Conservation (phyloP, 176 grass and related monocot genomes). For the Areca catechu region DNA sequence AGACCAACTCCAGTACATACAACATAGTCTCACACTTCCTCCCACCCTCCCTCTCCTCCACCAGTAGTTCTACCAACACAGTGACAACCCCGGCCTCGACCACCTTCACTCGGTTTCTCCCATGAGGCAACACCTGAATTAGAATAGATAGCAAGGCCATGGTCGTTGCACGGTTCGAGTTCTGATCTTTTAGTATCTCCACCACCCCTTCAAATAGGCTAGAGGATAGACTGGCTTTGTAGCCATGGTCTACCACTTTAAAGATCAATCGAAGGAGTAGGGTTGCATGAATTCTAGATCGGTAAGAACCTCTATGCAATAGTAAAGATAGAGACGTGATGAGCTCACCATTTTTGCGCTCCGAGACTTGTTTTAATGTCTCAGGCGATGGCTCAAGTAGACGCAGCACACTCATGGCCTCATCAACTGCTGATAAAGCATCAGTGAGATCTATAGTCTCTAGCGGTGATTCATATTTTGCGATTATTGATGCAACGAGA, state of each 20-base stretch:
- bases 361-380: background rate
- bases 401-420: conserved; percentile 5
- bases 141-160: conserved; percentile 1
- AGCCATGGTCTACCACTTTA: background rate
- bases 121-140: background rate
- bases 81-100: conserved; percentile 4
- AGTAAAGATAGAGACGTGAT: conserved; percentile 1
- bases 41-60: conserved; percentile 10
- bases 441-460: background rate
- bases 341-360: conserved; percentile 7
- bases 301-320: conserved; percentile 5
- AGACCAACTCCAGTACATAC: conserved; percentile 6
- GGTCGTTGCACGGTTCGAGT: background rate
- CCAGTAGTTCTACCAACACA: conserved; percentile 13
- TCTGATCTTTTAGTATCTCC: conserved; percentile 23
- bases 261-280: conserved; percentile 10
- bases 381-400: conserved; percentile 12
- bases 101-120: background rate
- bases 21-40: conserved; percentile 18
- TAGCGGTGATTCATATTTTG: no score
- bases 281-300: background rate
- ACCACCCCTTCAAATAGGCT: conserved; percentile 8
- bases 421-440: background rate
- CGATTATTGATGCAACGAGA: conserved; percentile 9
- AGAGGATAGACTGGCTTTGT: background rate